Evolutionary conservation across 371 early-diverging fungal genomes (phyloP).

Genomic region (Mucor saturninus): DNA sequence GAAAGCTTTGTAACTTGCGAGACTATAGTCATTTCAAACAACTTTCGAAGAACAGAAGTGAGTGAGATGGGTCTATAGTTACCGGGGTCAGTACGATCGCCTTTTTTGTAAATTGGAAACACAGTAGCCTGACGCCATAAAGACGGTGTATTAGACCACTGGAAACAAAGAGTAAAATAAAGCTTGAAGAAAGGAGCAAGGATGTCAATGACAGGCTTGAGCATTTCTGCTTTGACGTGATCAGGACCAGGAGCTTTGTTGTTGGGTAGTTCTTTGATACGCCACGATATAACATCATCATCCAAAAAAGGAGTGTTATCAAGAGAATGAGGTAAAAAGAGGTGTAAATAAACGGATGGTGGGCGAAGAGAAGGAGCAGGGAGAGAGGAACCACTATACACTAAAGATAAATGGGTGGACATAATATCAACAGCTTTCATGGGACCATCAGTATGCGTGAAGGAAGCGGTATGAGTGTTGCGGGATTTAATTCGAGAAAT

Average conservation of each 20-base stretch:
- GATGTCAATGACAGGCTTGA: constrained; percentile 12
- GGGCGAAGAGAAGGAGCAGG: too few relatives aligned
- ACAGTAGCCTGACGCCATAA: constrained; percentile 34
- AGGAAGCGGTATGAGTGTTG: neutral
- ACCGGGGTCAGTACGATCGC: constrained; percentile 14
- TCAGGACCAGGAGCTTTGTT: constrained; percentile 27
- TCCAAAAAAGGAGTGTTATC: too few relatives aligned
- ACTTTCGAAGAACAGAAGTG: constrained; percentile 30
- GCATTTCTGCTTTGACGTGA: constrained; percentile 28
- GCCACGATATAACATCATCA: too few relatives aligned
- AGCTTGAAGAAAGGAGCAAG: too few relatives aligned
- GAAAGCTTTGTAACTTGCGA: too few relatives aligned
- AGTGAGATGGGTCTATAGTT: constrained; percentile 31
- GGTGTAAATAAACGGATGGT: too few relatives aligned
- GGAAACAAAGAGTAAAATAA: constrained; percentile 37
- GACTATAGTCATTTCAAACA: too few relatives aligned
- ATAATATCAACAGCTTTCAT: constrained; percentile 2
- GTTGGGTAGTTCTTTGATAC: constrained; percentile 5
- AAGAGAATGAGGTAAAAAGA: too few relatives aligned
- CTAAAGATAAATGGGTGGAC: neutral
- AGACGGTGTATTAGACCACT: constrained; percentile 24
- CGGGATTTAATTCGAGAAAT: neutral
- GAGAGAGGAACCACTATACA: neutral
- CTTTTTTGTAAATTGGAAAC: constrained; percentile 32
- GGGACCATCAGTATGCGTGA: constrained; percentile 1